Evolutionary conservation across 495 filamentous ascomycete genomes (phyloP).

Genomic region (Podospora pseudopauciseta): DNA sequence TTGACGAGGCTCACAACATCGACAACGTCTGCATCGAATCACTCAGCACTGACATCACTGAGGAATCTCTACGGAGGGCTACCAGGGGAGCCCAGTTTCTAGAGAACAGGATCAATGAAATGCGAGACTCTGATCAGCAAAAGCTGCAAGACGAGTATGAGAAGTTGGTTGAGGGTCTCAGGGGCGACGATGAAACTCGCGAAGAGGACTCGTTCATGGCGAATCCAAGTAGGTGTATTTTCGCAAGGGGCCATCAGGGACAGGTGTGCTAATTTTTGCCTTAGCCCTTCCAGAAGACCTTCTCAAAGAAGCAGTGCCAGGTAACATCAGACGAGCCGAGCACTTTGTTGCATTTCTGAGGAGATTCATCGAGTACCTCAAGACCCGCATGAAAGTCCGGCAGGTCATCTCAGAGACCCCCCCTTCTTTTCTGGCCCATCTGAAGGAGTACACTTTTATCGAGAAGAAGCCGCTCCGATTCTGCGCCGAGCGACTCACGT

Average conservation of each 20-base stretch:
- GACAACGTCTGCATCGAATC: constrained; percentile 99
- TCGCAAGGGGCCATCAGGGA: not conserved
- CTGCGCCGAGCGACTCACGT: constrained; percentile 92
- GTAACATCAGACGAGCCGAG: constrained; percentile 93
- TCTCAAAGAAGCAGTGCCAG: constrained; percentile 89
- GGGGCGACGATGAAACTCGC: constrained; percentile 79
- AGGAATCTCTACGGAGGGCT: constrained; percentile 86
- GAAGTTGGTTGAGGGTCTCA: constrained; percentile 89
- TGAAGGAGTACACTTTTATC: constrained; percentile 95
- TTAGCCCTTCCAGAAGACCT: constrained; percentile 74
- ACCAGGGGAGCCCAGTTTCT: constrained; percentile 85
- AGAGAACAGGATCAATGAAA: constrained; percentile 83
- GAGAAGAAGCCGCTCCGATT: constrained; percentile 95
- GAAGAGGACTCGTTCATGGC: constrained; percentile 96
- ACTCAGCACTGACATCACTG: constrained; percentile 90
- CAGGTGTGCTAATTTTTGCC: not conserved
- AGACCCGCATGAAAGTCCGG: constrained; percentile 96
- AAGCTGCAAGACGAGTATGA: constrained; percentile 94
- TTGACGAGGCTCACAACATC: constrained; percentile 98
- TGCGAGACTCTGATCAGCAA: constrained; percentile 86
- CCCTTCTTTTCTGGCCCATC: constrained; percentile 85
- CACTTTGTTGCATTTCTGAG: constrained; percentile 95
- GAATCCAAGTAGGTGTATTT: constrained; percentile 61
- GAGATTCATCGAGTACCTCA: constrained; percentile 95
- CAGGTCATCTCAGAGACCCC: constrained; percentile 97